phyloP scores from a whole-genome alignment of 345 rosid genomes.

The Sisymbrium irio region DNA sequence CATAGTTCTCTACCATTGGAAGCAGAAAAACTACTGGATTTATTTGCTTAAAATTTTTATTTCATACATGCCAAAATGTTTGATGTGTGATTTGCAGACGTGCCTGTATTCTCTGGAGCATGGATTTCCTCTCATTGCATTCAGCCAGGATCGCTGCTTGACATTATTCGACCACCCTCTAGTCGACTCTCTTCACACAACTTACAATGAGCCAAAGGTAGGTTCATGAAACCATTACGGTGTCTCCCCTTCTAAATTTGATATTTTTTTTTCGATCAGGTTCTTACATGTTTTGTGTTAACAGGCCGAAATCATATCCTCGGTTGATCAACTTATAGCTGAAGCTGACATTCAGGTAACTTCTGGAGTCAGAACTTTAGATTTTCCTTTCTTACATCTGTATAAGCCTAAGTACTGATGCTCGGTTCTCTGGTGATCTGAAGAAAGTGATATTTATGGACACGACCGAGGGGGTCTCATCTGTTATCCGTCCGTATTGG shows the following conservation, averaged over 20 bases:
- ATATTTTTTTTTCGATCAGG: neutral
- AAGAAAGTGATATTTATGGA: constrained; percentile 80
- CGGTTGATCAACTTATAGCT: constrained; percentile 66
- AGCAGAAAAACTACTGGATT: too few relatives aligned
- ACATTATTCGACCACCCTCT: constrained; percentile 83
- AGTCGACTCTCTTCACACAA: constrained; percentile 67
- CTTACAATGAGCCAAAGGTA: constrained; percentile 87
- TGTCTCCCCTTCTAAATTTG: constrained; percentile 10
- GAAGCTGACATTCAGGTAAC: constrained; percentile 85
- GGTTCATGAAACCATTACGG: neutral
- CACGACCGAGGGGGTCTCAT: constrained; percentile 68
- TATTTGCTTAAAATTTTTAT: neutral
- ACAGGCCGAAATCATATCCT: constrained; percentile 89
- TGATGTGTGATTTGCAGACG: constrained; percentile 47
- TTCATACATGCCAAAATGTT: neutral
- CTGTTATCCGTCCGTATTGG: constrained; percentile 76
- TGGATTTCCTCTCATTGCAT: constrained; percentile 86
- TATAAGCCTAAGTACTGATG: neutral
- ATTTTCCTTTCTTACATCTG: neutral
- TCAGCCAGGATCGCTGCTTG: constrained; percentile 75
- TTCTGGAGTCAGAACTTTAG: neutral
- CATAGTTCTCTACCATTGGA: neutral
- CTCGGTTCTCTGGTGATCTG: constrained; percentile 22
- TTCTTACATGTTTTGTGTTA: constrained; percentile 21
- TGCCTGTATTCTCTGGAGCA: constrained; percentile 73